A percentile compares a stretch with the other conserved stretches of the same genome.
Evolutionary conservation across 805 yeast genomes (phyloP).

Genomic region (Cyberlindnera amylophila): DNA sequence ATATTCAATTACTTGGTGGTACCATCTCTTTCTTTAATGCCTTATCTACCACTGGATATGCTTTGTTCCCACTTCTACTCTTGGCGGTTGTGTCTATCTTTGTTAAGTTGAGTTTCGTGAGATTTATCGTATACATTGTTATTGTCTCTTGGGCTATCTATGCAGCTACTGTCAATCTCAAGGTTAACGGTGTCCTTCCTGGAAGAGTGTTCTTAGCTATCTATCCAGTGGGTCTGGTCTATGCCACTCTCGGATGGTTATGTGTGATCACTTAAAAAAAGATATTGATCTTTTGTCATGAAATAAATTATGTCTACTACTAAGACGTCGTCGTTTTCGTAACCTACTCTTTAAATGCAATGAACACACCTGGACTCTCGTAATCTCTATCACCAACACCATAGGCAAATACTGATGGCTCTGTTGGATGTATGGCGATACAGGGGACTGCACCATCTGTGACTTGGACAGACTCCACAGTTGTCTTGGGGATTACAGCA

Average conservation of each 20-base stretch:
- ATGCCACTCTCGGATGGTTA: slow-evolving; percentile 61
- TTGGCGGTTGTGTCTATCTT: slow-evolving; percentile 48
- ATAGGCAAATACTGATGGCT: slow-evolving; percentile 14
- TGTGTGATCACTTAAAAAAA: slow-evolving; percentile 55
- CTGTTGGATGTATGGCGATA: slow-evolving; percentile 16
- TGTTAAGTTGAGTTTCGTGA: slow-evolving; percentile 43
- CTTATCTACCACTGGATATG: slow-evolving; percentile 66
- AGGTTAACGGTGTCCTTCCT: slow-evolving; percentile 59
- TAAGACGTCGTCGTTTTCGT: too few relatives aligned
- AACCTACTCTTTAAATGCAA: background rate
- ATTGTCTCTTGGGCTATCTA: slow-evolving; percentile 60
- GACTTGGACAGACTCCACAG: background rate
- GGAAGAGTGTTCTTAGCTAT: slow-evolving; percentile 59
- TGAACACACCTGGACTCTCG: slow-evolving; percentile 5
- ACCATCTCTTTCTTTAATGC: slow-evolving; percentile 65
- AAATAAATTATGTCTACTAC: too few relatives aligned
- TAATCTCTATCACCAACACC: slow-evolving; percentile 21
- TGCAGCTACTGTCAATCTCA: slow-evolving; percentile 58
- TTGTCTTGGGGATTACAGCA: slow-evolving; percentile 21
- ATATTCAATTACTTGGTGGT: slow-evolving; percentile 60
- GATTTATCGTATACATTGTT: slow-evolving; percentile 43
- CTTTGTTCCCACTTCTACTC: slow-evolving; percentile 59
- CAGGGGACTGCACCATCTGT: slow-evolving; percentile 14
- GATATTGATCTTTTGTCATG: too few relatives aligned
- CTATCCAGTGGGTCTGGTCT: slow-evolving; percentile 63